Conservation (phyloP, 1,139 yeast genomes). For the Hyphopichia pseudoburtonii region DNA sequence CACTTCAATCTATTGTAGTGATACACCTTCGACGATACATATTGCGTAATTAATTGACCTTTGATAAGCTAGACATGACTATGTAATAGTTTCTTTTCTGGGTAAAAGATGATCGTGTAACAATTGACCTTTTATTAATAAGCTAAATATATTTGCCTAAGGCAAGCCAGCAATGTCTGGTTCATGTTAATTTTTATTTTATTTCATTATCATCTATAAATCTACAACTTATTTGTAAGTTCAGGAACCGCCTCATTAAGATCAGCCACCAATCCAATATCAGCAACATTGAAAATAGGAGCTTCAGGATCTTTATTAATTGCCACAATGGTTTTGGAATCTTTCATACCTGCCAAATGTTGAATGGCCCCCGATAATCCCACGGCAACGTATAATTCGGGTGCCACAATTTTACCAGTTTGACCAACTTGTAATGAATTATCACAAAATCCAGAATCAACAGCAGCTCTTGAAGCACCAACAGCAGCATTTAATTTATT, state of each 20-base stretch:
- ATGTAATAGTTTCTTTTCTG: too few relatives aligned
- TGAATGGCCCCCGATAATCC: conserved; percentile 98
- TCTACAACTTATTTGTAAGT: conserved; percentile 66
- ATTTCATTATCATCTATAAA: too few relatives aligned
- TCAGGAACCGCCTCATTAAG: conserved; percentile 84
- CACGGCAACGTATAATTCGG: conserved; percentile 87
- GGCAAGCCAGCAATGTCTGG: too few relatives aligned
- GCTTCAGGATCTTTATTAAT: conserved; percentile 94
- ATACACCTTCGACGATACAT: too few relatives aligned
- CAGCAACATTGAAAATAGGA: conserved; percentile 90
- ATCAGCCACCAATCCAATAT: conserved; percentile 87
- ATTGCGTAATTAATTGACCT: too few relatives aligned
- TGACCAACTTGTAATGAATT: conserved; percentile 98
- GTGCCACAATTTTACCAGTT: conserved; percentile 97
- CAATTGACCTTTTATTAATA: too few relatives aligned
- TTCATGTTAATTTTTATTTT: too few relatives aligned
- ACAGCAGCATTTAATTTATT: conserved; percentile 84
- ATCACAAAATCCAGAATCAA: conserved; percentile 93
- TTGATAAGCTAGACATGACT: too few relatives aligned
- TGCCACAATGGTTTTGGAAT: conserved; percentile 89
- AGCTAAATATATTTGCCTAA: too few relatives aligned
- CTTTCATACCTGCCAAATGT: conserved; percentile 98
- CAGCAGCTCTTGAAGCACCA: conserved; percentile 98
- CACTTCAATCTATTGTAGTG: too few relatives aligned
- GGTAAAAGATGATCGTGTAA: too few relatives aligned